Conservation (phyloP, 23 red algal species). For the Gracilaria gracilis region DNA sequence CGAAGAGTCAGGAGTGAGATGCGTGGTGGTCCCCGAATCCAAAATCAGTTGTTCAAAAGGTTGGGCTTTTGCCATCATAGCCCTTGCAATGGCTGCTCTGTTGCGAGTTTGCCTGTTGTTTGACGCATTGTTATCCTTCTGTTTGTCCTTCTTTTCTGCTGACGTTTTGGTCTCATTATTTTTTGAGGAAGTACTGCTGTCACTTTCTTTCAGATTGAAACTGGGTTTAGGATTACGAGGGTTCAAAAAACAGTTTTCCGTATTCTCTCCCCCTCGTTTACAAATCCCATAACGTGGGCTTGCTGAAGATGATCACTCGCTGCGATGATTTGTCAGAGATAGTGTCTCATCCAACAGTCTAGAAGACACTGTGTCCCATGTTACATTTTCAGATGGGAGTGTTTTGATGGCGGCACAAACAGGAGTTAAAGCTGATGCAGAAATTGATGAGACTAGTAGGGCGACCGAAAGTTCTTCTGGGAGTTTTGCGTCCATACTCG, state of each 20-base stretch:
- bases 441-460: constrained; percentile 30
- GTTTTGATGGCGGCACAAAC: constrained; percentile 55
- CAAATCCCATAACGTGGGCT: constrained; percentile 9
- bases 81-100: constrained; percentile 28
- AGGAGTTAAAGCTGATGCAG: background rate
- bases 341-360: constrained; percentile 32
- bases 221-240: constrained; percentile 21
- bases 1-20: constrained; percentile 20
- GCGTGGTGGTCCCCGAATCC: constrained; percentile 48
- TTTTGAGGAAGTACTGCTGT: background rate
- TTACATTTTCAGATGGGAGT: background rate
- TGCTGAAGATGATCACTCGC: background rate
- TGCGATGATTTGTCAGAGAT: background rate
- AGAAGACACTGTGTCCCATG: constrained; percentile 31
- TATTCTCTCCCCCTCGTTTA: background rate
- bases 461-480: constrained; percentile 31
- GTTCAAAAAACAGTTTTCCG: constrained; percentile 16
- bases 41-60: background rate
- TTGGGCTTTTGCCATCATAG: background rate
- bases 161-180: background rate
- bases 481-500: background rate
- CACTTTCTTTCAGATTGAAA: constrained; percentile 16
- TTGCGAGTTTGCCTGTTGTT: background rate
- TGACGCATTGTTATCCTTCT: constrained; percentile 16
- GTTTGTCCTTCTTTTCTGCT: constrained; percentile 6